Evolutionary conservation across 2,329 filamentous ascomycete genomes (phyloP).

Genomic region (Thermothelomyces thermophilus): DNA sequence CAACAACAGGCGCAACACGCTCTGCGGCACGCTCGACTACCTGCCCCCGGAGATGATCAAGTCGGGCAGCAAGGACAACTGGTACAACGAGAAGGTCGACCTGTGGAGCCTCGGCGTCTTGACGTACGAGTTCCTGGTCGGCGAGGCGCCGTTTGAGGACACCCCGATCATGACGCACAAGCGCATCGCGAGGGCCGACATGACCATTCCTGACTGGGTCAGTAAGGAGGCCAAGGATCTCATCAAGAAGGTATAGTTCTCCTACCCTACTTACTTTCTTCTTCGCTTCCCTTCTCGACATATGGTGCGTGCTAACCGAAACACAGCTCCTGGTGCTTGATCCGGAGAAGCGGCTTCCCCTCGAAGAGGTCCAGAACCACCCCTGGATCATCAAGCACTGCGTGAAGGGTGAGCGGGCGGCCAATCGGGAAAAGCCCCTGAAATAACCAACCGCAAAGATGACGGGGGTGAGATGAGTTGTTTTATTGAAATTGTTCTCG

Average conservation of each 20-base stretch:
- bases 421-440: slow-evolving; percentile 43
- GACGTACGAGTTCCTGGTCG: slow-evolving; percentile 93
- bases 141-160: slow-evolving; percentile 95
- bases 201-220: slow-evolving; percentile 86
- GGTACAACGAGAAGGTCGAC: slow-evolving; percentile 92
- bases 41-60: slow-evolving; percentile 97
- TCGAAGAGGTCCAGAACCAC: slow-evolving; percentile 82
- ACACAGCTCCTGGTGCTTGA: slow-evolving; percentile 76
- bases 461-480: too few relatives aligned
- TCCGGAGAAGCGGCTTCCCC: slow-evolving; percentile 83
- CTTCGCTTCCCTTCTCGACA: background rate
- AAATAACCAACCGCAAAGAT: too few relatives aligned
- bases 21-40: slow-evolving; percentile 97
- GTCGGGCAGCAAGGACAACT: slow-evolving; percentile 72
- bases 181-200: slow-evolving; percentile 81
- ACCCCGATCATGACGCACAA: slow-evolving; percentile 90
- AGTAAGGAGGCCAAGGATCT: slow-evolving; percentile 85
- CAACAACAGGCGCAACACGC: slow-evolving; percentile 85
- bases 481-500: too few relatives aligned
- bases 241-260: slow-evolving; percentile 67
- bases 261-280: slow-evolving; percentile 12
- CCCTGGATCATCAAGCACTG: slow-evolving; percentile 98
- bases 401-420: slow-evolving; percentile 52
- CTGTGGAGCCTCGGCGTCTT: slow-evolving; percentile 92
- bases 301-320: slow-evolving; percentile 4